phyloP scores from a whole-genome alignment of 2,329 filamentous ascomycete species.

The Trichoderma guizhouense region DNA sequence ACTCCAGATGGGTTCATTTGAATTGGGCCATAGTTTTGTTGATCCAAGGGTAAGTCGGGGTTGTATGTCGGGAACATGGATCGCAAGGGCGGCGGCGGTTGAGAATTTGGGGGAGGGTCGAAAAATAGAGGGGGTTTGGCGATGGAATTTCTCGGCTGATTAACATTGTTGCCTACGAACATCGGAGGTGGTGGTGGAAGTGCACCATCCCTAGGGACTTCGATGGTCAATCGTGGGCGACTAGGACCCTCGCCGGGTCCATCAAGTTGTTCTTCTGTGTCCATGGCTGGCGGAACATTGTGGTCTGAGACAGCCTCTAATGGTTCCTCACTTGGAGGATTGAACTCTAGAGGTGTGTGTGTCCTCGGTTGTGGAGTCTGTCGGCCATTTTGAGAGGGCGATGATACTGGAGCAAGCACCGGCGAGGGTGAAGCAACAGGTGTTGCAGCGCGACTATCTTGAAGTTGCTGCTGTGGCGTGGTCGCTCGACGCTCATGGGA shows the following conservation, averaged over 20 bases:
- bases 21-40: conserved; percentile 68
- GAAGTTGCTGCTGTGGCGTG: conserved; percentile 38
- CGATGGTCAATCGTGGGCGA: conserved; percentile 36
- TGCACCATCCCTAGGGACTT: conserved; percentile 47
- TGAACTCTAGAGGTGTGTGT: conserved; percentile 35
- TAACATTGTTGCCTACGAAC: conserved; percentile 48
- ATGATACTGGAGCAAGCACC: conserved; percentile 20
- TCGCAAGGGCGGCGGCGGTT: conserved; percentile 45
- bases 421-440: conserved; percentile 23
- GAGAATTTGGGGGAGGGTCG: conserved; percentile 32
- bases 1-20: conserved; percentile 62
- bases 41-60: conserved; percentile 60
- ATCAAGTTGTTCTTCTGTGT: conserved; percentile 18
- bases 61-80: conserved; percentile 79
- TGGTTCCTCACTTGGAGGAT: conserved; percentile 22
- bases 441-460: conserved; percentile 28
- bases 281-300: not conserved
- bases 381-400: conserved; percentile 32
- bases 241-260: not conserved
- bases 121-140: conserved; percentile 48
- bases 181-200: conserved; percentile 51
- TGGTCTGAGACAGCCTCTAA: conserved; percentile 25
- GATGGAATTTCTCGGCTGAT: conserved; percentile 53
- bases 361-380: conserved; percentile 34
- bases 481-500: conserved; percentile 36